Base-by-base conservation (phyloP, 2,329 filamentous ascomycete genomes). In the Alternaria dauci region DNA sequence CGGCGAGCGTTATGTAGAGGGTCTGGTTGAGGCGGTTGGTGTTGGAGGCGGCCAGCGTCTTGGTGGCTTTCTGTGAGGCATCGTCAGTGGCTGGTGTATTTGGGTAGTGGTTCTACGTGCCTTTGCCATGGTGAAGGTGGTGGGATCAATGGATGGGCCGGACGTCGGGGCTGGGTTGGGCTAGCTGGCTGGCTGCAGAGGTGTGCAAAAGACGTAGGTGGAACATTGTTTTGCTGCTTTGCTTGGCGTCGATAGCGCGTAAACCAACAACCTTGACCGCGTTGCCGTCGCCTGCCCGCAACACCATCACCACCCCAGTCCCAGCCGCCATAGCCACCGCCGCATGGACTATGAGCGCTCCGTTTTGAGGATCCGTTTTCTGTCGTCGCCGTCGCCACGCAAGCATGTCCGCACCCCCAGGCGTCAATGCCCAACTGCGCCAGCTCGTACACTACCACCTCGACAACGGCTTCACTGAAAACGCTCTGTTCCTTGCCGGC, bases 401-500 rank as follows among this genome's bases (percentile, higher is more conserved):
- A 62, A 58, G 67, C 72, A 89, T 89, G 87, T 83, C 86, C 58
- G 84, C 86, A 44, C 84, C 82, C 44, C 78, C 84, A 48, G 82
- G 87, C 73, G 83, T 87, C 62, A 83, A 85, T 56, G 80, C 81
- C 67, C 88, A 90, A 77, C 82, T 90, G 71, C 83, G 87, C 72
- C 86, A 89, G 70, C 82, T 89, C 50, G 86, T 91, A 63, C 89
- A 88, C 80, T 90, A 91, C 76, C 85, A 89, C 75, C 88, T 99
- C 78, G 95, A 99, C 83, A 96, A 97, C 76, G 90, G 93, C 74
- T 88, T 94, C 38, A 86, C 91, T 75, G 89, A 94, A 57, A 98
- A 96, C 76, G 95, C 95, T 58, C 88, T 97, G 42, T 99, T 99
- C 81, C 92, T 97, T 63, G 91, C 95, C 61, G 92, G 94, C 74